These are phyloP conservation scores for Exophiala viscosa DNA, from an alignment of 2,329 filamentous ascomycete species.

Conservation along the genomic window DNA sequence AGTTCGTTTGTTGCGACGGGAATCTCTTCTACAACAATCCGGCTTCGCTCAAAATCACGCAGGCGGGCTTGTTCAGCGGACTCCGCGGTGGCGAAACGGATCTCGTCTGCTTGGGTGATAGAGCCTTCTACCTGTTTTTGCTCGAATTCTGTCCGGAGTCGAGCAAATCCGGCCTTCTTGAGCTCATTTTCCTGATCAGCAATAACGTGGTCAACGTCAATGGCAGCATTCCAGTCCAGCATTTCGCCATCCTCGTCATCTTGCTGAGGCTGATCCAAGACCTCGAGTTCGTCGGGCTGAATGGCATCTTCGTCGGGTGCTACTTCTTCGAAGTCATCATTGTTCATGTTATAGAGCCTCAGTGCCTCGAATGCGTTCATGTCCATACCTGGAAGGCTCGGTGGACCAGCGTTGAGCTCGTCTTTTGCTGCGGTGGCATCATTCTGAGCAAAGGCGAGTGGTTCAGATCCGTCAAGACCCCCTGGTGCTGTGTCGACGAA, in stretches of 20 bases:
- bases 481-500: too few relatives aligned
- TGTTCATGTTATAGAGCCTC: constrained; percentile 12
- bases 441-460: too few relatives aligned
- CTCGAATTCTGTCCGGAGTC: constrained; percentile 13
- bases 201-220: constrained; percentile 2
- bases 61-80: constrained; percentile 15
- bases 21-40: constrained; percentile 3
- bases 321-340: not conserved
- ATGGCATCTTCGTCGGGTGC: not conserved
- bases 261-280: not conserved
- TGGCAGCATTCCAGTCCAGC: constrained; percentile 8
- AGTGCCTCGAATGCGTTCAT: constrained; percentile 7
- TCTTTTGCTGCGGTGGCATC: too few relatives aligned
- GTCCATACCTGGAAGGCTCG: not conserved
- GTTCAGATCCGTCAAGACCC: too few relatives aligned
- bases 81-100: constrained; percentile 15
- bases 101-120: constrained; percentile 14
- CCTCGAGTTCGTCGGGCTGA: not conserved
- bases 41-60: constrained; percentile 12
- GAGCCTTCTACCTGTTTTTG: constrained; percentile 2
- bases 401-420: too few relatives aligned
- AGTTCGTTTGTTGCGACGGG: not conserved
- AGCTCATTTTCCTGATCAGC: not conserved
- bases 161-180: constrained; percentile 8
- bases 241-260: constrained; percentile 3